phyloP scores from a whole-genome alignment of 352 stramenopile genomes.

The Chrysophaeum taylorii region DNA sequence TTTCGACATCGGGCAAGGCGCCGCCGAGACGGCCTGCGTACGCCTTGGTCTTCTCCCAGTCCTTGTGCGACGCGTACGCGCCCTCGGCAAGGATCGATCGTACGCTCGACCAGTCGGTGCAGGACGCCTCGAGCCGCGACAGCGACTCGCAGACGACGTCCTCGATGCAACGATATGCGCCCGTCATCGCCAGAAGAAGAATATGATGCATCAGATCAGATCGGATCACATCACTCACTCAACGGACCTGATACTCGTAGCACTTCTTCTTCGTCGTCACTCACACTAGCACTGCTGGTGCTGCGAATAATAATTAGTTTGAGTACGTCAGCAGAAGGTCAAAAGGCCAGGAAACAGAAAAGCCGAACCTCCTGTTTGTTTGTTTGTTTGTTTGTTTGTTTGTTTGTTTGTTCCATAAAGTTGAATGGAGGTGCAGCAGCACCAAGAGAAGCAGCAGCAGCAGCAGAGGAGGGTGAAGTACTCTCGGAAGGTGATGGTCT shows the following conservation, averaged over 20 bases:
- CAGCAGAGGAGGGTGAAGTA: neutral
- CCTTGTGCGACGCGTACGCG: neutral
- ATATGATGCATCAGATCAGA: no score
- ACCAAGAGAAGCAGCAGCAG: neutral
- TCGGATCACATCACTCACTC: neutral
- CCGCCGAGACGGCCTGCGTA: neutral
- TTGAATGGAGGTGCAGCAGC: neutral
- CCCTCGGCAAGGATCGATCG: neutral
- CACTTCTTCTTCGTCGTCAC: neutral
- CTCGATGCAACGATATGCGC: no score
- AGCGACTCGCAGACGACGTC: no score
- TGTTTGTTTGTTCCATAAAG: no score
- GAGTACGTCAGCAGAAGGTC: no score
- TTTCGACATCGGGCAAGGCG: neutral
- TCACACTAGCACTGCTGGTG: no score
- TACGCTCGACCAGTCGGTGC: neutral
- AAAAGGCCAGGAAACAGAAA: no score
- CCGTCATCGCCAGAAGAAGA: neutral
- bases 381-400: no score
- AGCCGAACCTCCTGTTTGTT: no score
- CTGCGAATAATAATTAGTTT: no score
- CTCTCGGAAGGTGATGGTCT: neutral
- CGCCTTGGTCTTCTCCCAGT: constrained; percentile 3
- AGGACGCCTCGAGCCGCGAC: neutral
- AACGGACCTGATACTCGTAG: neutral